Evolutionary conservation across 1,284 basidiomycete genomes (phyloP), one percentile per base, ranked within the genome.

Genomic region (Thelephora terrestris): DNA sequence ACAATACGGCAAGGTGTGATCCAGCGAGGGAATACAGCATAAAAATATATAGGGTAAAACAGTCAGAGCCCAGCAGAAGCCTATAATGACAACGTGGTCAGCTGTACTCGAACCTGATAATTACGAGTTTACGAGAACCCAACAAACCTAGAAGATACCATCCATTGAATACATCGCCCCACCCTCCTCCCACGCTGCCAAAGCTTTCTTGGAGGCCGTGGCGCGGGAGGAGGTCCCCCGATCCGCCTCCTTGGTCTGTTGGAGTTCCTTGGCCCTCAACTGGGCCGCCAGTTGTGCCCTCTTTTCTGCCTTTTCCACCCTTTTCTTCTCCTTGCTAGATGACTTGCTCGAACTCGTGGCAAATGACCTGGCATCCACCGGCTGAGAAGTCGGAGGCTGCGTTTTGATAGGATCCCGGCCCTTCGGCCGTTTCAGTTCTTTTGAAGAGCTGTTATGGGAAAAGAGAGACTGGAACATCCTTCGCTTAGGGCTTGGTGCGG

Each of bases 201-300:
- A 23, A 10, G 23, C 20, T 24, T 43, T 44, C 48, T 43, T 42
- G 10, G 25, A 9, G 38, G 37, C 47, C 38, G 57, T 17, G 48
- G 40, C 2, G 67, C 65, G 36, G 56, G 57, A 6, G 57, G 16
- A 25, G 68, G 70, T 58, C 42, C 71, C 70, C 18, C 47, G 46
- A 4, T 57, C 57, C 10, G 61, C 55, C 10, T 52, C 52, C 47
- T 63, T 60, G 18, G 61, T 63, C 23, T 3, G 12, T 32, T 32
- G 29, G 9, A 60, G 56, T 47, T 61, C 54, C 37, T 62, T 61
- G 16, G 65, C 61, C 53, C 67, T 69, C 50, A 70, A 58, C 36
- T 74, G 68, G 46, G 65, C 60, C n/a, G 71, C 71, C 29, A 74
- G 58, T 43, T 62, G 63, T 49, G 73, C 70, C 16, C 63, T 59